A percentile compares a stretch with the other conserved stretches of the same genome.
Evolutionary conservation across 1,284 basidiomycete genomes (phyloP).

Genomic region (Sanguinoderma infundibulare): DNA sequence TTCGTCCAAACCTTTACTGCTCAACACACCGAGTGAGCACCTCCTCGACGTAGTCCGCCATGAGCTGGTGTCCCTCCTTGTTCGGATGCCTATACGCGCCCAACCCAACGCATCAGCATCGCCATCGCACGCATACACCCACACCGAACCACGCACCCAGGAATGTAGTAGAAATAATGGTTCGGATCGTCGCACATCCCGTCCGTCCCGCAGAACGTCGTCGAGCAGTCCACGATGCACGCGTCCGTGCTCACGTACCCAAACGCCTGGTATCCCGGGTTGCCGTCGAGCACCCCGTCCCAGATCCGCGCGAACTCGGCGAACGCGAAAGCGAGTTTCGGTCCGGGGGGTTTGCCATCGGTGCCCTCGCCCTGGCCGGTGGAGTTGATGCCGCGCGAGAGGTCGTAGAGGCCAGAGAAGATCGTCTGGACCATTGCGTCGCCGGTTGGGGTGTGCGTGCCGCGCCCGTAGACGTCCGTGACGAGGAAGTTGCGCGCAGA

Average conservation of each 20-base stretch:
- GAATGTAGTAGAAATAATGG: conserved; percentile 55
- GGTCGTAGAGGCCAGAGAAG: conserved; percentile 31
- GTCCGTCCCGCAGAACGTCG: conserved; percentile 22
- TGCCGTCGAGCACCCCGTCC: conserved; percentile 33
- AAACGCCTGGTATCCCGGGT: conserved; percentile 37
- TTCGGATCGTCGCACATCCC: conserved; percentile 45
- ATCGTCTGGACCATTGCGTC: conserved; percentile 37
- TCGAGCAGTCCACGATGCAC: conserved; percentile 29
- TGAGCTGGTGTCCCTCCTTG: conserved; percentile 46
- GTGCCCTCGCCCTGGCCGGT: background rate
- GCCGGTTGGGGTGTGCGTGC: conserved; percentile 30
- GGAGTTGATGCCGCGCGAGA: conserved; percentile 22
- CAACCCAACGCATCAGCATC: background rate
- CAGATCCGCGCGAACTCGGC: conserved; percentile 37
- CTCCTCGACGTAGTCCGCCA: conserved; percentile 52
- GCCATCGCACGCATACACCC: background rate
- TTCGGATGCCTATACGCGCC: conserved; percentile 43
- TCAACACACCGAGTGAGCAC: conserved; percentile 32
- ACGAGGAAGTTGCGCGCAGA: conserved; percentile 37
- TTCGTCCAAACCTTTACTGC: background rate
- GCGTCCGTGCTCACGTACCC: conserved; percentile 37
- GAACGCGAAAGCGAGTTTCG: conserved; percentile 30
- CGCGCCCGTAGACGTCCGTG: conserved; percentile 39
- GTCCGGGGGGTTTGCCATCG: background rate
- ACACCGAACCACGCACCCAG: conserved; percentile 41